Percentiles rank a stretch among this genome's conserved stretches.
These are phyloP conservation scores for Triticum urartu DNA, from an alignment of 176 grass and related monocot genomes.

Conservation along the genomic window DNA sequence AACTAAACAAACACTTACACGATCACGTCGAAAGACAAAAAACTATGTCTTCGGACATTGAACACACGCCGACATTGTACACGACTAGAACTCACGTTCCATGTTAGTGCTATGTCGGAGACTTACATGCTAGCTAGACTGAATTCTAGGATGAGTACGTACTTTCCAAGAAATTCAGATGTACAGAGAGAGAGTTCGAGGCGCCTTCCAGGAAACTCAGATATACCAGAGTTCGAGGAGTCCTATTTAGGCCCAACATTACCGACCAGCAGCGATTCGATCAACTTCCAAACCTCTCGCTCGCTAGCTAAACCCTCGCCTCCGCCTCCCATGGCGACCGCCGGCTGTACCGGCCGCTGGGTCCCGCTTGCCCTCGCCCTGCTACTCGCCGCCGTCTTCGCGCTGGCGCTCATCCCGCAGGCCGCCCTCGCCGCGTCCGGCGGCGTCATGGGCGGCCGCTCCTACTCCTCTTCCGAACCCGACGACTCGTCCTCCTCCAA, in stretches of 20 bases:
- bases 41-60: too few species aligned
- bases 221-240: not conserved
- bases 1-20: too few species aligned
- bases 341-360: not conserved
- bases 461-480: not conserved
- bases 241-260: not conserved
- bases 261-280: not conserved
- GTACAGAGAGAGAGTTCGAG: not conserved
- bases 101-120: not conserved
- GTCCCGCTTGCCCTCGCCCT: not conserved
- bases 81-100: not conserved
- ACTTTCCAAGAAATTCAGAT: not conserved
- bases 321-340: slow-evolving; percentile 12
- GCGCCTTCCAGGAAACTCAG: not conserved
- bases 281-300: not conserved
- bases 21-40: too few species aligned
- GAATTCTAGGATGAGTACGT: too few species aligned
- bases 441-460: slow-evolving; percentile 41
- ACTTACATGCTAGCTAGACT: not conserved
- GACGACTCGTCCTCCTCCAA: not conserved
- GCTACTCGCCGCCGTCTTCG: slow-evolving; percentile 3
- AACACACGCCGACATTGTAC: not conserved
- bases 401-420: not conserved
- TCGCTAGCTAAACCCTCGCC: not conserved
- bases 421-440: slow-evolving; percentile 29